phyloP scores from a whole-genome alignment of 2,329 filamentous ascomycete genomes.

The Didymella pinodella region DNA sequence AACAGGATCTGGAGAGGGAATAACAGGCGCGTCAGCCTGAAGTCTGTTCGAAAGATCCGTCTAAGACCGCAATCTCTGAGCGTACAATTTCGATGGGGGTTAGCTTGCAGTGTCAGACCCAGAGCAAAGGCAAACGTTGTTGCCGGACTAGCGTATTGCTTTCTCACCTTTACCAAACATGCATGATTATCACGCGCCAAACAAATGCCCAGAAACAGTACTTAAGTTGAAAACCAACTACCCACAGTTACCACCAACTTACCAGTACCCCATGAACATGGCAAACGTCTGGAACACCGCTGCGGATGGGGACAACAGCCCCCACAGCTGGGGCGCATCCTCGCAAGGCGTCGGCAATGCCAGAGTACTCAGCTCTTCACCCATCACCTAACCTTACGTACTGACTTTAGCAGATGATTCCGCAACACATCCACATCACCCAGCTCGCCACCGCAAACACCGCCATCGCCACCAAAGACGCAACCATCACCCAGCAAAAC shows the following conservation, averaged over 20 bases:
- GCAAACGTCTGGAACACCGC: not conserved
- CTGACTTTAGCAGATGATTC: not conserved
- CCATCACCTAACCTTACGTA: not conserved
- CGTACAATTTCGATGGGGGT: not conserved
- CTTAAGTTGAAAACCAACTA: not conserved
- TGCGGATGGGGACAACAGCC: not conserved
- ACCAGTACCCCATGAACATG: not conserved
- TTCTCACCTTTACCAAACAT: not conserved
- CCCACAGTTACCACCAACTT: not conserved
- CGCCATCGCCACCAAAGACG: not conserved
- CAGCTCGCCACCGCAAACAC: not conserved
- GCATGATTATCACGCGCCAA: not conserved
- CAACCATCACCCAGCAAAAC: not conserved
- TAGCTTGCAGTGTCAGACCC: not conserved
- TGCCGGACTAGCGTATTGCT: not conserved
- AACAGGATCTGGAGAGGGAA: not conserved
- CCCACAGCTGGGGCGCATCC: not conserved
- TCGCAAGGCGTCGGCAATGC: not conserved
- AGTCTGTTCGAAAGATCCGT: not conserved
- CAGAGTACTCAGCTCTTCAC: not conserved
- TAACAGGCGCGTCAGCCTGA: not conserved
- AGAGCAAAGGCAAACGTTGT: not conserved
- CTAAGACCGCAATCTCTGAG: not conserved
- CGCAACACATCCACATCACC: not conserved
- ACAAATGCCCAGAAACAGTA: not conserved